These are phyloP conservation scores for Tripterygium wilfordii DNA, from an alignment of 177 flowering plant species.

Conservation along the genomic window DNA sequence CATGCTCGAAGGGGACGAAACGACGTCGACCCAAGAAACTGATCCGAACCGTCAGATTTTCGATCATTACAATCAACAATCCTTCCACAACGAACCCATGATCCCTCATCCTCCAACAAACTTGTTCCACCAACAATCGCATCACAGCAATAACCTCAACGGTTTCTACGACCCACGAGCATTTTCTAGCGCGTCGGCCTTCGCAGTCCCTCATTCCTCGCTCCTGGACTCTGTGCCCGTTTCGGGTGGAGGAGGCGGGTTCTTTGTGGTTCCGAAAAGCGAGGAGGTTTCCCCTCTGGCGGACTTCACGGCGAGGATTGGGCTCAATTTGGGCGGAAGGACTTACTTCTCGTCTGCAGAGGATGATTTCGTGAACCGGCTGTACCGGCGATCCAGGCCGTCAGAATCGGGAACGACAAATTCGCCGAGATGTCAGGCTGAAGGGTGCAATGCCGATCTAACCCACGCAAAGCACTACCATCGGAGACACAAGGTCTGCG, in stretches of 20 bases:
- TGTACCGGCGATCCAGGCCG: constrained; percentile 62
- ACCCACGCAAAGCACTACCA: constrained; percentile 85
- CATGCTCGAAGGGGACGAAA: constrained; percentile 37
- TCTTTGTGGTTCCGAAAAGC: constrained; percentile 39
- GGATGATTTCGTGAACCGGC: constrained; percentile 69
- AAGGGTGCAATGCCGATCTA: constrained; percentile 79
- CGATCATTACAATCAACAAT: constrained; percentile 29
- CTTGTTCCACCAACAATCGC: constrained; percentile 15
- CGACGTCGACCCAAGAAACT: constrained; percentile 21
- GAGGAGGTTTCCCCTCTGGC: constrained; percentile 26
- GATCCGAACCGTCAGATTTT: constrained; percentile 25
- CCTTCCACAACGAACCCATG: constrained; percentile 16
- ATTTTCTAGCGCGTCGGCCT: constrained; percentile 17
- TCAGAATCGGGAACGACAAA: constrained; percentile 33
- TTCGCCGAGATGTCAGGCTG: constrained; percentile 75
- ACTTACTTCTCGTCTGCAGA: constrained; percentile 82
- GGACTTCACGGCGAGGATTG: constrained; percentile 43
- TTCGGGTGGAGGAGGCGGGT: constrained; percentile 21
- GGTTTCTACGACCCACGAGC: constrained; percentile 38
- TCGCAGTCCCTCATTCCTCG: constrained; percentile 5
- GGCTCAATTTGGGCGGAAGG: constrained; percentile 78
- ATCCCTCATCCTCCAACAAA: constrained; percentile 6
- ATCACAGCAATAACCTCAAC: constrained; percentile 6
- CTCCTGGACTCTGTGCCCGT: not conserved
- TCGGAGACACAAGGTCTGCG: constrained; percentile 91